Evolutionary conservation across 1,139 yeast genomes (phyloP).

Genomic region (Diutina ranongensis): DNA sequence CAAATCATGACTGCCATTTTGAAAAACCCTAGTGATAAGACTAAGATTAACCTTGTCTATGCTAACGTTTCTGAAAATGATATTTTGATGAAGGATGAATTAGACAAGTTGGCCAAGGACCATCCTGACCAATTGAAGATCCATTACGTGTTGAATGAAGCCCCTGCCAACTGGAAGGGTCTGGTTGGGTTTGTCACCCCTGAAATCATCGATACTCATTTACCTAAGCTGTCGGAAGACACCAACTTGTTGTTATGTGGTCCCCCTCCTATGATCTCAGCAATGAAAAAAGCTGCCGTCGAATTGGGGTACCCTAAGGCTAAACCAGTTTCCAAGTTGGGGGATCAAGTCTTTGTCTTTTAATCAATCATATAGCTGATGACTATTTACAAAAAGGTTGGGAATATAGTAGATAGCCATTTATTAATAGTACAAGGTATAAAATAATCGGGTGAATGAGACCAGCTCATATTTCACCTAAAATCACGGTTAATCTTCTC

Average conservation of each 20-base stretch:
- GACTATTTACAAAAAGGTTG: no score
- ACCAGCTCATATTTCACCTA: neutral
- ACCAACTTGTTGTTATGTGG: constrained; percentile 82
- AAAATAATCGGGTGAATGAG: neutral
- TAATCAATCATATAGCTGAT: constrained; percentile 24
- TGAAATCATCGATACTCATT: constrained; percentile 54
- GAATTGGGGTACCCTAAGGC: constrained; percentile 78
- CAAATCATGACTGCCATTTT: constrained; percentile 13
- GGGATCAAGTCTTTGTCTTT: constrained; percentile 87
- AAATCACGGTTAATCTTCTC: neutral
- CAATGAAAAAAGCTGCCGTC: constrained; percentile 72
- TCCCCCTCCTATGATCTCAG: constrained; percentile 82
- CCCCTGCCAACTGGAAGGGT: constrained; percentile 71
- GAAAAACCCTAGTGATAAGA: constrained; percentile 12
- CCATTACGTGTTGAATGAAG: constrained; percentile 62
- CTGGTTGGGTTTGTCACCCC: constrained; percentile 73
- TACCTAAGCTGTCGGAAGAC: constrained; percentile 55
- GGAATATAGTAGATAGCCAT: no score
- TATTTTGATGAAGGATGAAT: constrained; percentile 48
- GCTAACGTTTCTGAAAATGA: constrained; percentile 12
- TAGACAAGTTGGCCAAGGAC: constrained; percentile 53
- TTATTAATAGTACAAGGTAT: neutral
- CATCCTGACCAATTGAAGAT: constrained; percentile 61
- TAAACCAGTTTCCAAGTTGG: constrained; percentile 81
- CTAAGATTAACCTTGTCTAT: constrained; percentile 11